These are phyloP conservation scores for Chaetomium olivaceum DNA, from an alignment of 2,329 filamentous ascomycete genomes.

Conservation along the genomic window DNA sequence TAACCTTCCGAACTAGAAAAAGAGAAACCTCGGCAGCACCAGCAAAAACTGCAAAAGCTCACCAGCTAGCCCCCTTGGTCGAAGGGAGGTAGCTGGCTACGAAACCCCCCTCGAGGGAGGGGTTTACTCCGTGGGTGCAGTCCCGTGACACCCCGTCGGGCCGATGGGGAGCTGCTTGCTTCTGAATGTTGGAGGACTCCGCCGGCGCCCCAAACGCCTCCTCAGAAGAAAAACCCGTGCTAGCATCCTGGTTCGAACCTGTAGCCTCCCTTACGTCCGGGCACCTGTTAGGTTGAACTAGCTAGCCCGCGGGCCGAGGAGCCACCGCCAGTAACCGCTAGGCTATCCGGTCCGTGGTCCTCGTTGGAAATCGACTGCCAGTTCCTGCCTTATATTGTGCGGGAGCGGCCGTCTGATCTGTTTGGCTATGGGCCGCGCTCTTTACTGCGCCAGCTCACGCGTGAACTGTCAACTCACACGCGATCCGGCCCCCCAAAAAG, in stretches of 20 bases:
- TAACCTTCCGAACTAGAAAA: neutral
- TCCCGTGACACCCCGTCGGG: neutral
- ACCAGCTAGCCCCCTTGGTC: neutral
- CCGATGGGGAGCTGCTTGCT: neutral
- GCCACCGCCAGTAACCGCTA: too few relatives aligned
- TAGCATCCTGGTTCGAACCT: neutral
- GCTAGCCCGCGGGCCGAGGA: too few relatives aligned
- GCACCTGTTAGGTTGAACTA: neutral
- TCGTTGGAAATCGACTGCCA: too few relatives aligned
- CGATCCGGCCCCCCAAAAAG: too few relatives aligned
- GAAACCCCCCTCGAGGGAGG: neutral
- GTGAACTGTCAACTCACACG: too few relatives aligned
- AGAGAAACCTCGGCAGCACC: neutral
- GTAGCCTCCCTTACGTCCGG: neutral
- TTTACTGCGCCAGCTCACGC: too few relatives aligned
- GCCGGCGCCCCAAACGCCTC: too few relatives aligned
- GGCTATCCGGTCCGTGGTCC: too few relatives aligned
- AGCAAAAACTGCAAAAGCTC: neutral
- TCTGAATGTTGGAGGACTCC: too few relatives aligned
- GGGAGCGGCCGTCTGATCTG: too few relatives aligned
- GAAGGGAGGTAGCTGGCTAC: neutral
- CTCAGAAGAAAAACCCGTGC: neutral
- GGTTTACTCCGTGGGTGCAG: neutral
- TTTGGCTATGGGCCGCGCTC: too few relatives aligned
- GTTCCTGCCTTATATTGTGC: too few relatives aligned